Conservation (phyloP, 1,284 basidiomycete species). For the Sphagnurus paluster region DNA sequence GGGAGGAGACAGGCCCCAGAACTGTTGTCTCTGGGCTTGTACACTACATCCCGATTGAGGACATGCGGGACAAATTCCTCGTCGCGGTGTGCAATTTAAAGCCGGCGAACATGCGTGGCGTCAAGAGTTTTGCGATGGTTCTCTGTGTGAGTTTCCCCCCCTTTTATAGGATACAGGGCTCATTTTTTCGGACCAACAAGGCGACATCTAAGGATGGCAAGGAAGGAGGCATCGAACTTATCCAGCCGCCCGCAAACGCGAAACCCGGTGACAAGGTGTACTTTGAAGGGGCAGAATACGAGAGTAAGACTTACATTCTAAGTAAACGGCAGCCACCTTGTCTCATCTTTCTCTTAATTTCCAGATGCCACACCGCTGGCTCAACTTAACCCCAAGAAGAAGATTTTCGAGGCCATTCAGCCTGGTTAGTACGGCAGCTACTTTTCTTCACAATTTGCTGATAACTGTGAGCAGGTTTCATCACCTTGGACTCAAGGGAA, state of each 20-base stretch:
- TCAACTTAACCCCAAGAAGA: slow-evolving; percentile 95
- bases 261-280: slow-evolving; percentile 91
- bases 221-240: slow-evolving; percentile 88
- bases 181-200: slow-evolving; percentile 36
- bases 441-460: not conserved
- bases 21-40: slow-evolving; percentile 95
- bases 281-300: slow-evolving; percentile 87
- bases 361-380: slow-evolving; percentile 71
- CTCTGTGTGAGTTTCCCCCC: slow-evolving; percentile 64
- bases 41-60: slow-evolving; percentile 91
- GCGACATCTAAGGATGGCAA: slow-evolving; percentile 88
- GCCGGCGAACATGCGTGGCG: slow-evolving; percentile 92
- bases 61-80: slow-evolving; percentile 85
- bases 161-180: not conserved
- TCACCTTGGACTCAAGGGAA: slow-evolving; percentile 81
- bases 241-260: slow-evolving; percentile 83
- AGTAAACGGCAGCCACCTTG: too few species aligned
- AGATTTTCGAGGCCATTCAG: slow-evolving; percentile 94
- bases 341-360: slow-evolving; percentile 1
- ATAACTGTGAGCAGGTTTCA: slow-evolving; percentile 60
- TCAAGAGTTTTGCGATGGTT: slow-evolving; percentile 97
- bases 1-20: slow-evolving; percentile 89
- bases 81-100: slow-evolving; percentile 96
- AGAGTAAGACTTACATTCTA: slow-evolving; percentile 50
- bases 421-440: slow-evolving; percentile 58